Conservation (phyloP, 257 asterid genomes). For the Nemophila menziesii region DNA sequence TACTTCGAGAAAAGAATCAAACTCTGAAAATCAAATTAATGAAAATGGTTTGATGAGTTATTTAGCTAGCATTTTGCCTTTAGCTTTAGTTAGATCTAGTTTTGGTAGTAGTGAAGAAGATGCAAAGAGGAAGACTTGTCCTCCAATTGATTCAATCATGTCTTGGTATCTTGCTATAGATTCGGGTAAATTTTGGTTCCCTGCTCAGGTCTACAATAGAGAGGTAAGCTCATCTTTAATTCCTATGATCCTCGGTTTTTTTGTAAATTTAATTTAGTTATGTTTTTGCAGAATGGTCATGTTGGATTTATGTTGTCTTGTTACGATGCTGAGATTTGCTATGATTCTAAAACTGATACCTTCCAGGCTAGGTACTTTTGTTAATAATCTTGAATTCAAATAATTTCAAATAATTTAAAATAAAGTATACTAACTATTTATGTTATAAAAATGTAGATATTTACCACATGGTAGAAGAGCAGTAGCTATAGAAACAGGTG, state of each 20-base stretch:
- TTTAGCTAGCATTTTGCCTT: constrained; percentile 33
- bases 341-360: constrained; percentile 14
- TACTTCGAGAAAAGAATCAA: constrained; percentile 39
- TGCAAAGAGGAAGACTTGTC: constrained; percentile 23
- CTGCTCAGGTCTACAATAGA: constrained; percentile 85
- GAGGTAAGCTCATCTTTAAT: constrained; percentile 33
- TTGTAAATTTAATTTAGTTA: neutral
- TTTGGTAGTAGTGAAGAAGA: constrained; percentile 13
- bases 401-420: neutral
- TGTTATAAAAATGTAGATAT: constrained; percentile 32
- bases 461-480: constrained; percentile 74
- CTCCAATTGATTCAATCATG: constrained; percentile 59
- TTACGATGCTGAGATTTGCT: constrained; percentile 21
- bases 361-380: constrained; percentile 17
- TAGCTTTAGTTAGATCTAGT: constrained; percentile 32
- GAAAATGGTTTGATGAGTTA: constrained; percentile 24
- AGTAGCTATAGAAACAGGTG: constrained; percentile 54
- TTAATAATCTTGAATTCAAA: neutral
- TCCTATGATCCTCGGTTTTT: neutral
- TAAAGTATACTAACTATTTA: neutral
- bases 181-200: constrained; percentile 71
- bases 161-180: constrained; percentile 62
- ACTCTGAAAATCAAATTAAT: constrained; percentile 30
- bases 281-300: constrained; percentile 18
- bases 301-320: constrained; percentile 24